These are phyloP conservation scores for Xylariaceae sp. DNA, from an alignment of 2,329 filamentous ascomycete genomes.

Conservation along the genomic window DNA sequence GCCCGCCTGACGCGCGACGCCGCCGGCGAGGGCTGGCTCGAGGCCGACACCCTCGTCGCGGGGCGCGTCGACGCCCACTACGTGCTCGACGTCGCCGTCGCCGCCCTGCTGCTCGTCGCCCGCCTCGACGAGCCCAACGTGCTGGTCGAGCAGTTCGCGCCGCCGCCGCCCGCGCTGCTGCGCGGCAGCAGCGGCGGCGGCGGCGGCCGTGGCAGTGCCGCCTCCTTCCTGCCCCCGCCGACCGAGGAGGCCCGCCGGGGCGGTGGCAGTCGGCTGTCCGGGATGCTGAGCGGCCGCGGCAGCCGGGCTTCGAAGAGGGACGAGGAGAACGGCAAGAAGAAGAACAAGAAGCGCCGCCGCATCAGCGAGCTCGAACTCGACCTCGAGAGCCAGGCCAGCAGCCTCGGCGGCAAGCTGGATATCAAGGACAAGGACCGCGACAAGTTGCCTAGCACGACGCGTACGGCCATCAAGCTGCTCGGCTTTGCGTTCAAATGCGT, in stretches of 20 bases:
- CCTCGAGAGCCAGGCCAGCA: constrained; percentile 53
- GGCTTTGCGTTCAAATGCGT: constrained; percentile 49
- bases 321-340: constrained; percentile 21
- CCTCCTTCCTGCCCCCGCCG: too few species aligned
- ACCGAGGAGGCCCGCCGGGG: too few species aligned
- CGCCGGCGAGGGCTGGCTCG: constrained; percentile 51
- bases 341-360: constrained; percentile 29
- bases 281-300: constrained; percentile 13
- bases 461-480: constrained; percentile 42
- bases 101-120: constrained; percentile 53
- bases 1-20: constrained; percentile 54
- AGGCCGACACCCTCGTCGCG: constrained; percentile 54
- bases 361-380: constrained; percentile 55
- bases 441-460: constrained; percentile 42
- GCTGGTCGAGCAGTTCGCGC: constrained; percentile 48
- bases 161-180: constrained; percentile 39
- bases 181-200: constrained; percentile 5
- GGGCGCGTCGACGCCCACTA: constrained; percentile 54
- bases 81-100: constrained; percentile 54
- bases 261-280: too few species aligned
- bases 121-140: constrained; percentile 46
- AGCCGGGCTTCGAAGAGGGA: not conserved
- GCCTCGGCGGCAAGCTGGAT: constrained; percentile 34
- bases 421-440: constrained; percentile 33
- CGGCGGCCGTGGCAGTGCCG: not conserved